These are phyloP conservation scores for Yarrowia sp. DNA, from an alignment of 805 yeast species.

Conservation along the genomic window DNA sequence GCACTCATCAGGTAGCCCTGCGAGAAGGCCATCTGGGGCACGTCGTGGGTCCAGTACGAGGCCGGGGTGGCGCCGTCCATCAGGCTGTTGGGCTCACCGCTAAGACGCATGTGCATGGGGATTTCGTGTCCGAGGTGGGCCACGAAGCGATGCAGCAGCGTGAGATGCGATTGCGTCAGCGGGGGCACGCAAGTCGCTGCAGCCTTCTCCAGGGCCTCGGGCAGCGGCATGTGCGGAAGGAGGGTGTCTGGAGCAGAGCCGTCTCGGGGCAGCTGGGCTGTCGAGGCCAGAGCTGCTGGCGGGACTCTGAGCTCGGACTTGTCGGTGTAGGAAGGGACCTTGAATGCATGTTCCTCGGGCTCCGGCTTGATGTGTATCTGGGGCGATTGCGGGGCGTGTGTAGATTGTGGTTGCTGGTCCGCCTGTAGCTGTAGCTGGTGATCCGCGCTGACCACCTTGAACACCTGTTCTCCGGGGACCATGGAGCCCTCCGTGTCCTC, in stretches of 20 bases:
- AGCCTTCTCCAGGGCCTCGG: not conserved
- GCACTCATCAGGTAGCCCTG: slow-evolving; percentile 17
- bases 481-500: slow-evolving; percentile 7
- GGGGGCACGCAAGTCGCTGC: not conserved
- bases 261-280: not conserved
- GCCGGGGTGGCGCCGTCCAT: not conserved
- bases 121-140: slow-evolving; percentile 23
- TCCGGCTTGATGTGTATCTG: not conserved
- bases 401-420: not conserved
- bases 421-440: not conserved
- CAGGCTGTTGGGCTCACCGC: not conserved
- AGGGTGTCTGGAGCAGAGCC: not conserved
- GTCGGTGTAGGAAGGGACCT: not conserved
- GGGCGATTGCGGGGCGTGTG: no score
- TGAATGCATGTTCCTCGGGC: not conserved
- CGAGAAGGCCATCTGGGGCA: slow-evolving; percentile 10
- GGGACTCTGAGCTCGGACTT: not conserved
- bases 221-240: not conserved
- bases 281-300: slow-evolving; percentile 1
- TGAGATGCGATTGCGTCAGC: slow-evolving; percentile 1
- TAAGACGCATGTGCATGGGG: slow-evolving; percentile 15
- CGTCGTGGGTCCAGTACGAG: slow-evolving; percentile 12
- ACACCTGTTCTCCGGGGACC: slow-evolving; percentile 21
- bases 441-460: slow-evolving; percentile 7
- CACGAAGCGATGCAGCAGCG: slow-evolving; percentile 16